These are phyloP conservation scores for Botrytis galanthina DNA, from an alignment of 2,329 filamentous ascomycete genomes.

Conservation along the genomic window DNA sequence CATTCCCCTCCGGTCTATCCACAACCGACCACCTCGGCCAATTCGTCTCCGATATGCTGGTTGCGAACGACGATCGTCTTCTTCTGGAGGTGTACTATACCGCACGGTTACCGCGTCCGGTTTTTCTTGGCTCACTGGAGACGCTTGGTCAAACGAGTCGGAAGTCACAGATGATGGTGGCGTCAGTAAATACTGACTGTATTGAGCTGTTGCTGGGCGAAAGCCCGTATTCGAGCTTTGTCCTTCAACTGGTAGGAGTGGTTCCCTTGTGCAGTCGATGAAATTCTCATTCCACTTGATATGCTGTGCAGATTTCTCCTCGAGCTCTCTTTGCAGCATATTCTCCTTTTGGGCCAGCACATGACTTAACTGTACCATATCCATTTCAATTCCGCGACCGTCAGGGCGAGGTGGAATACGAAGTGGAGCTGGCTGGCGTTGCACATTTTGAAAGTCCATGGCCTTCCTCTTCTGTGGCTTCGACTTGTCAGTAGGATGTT, in stretches of 20 bases:
- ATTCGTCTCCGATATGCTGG: conserved; percentile 80
- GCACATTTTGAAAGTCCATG: conserved; percentile 52
- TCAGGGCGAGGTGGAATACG: conserved; percentile 70
- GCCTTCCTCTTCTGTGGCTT: conserved; percentile 71
- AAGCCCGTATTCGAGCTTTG: conserved; percentile 61
- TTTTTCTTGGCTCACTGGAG: conserved; percentile 33
- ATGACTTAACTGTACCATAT: conserved; percentile 74
- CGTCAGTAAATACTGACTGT: conserved; percentile 62
- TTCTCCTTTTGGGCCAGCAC: conserved; percentile 78
- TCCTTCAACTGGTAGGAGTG: conserved; percentile 75
- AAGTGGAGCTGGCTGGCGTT: conserved; percentile 62
- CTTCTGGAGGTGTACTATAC: conserved; percentile 34
- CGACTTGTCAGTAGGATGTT: conserved; percentile 20
- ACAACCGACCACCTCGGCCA: conserved; percentile 78
- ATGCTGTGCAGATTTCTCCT: conserved; percentile 83
- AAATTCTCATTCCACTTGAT: conserved; percentile 88
- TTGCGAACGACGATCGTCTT: conserved; percentile 34
- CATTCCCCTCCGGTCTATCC: conserved; percentile 81
- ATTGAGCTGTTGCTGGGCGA: conserved; percentile 67
- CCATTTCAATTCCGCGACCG: conserved; percentile 70
- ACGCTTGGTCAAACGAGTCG: conserved; percentile 39
- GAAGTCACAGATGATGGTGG: conserved; percentile 50
- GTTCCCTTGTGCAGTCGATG: conserved; percentile 82
- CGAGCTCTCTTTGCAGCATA: conserved; percentile 76
- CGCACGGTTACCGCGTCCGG: conserved; percentile 30